These are phyloP conservation scores for Elsinoe australis DNA, from an alignment of 2,329 filamentous ascomycete genomes.

Conservation along the genomic window DNA sequence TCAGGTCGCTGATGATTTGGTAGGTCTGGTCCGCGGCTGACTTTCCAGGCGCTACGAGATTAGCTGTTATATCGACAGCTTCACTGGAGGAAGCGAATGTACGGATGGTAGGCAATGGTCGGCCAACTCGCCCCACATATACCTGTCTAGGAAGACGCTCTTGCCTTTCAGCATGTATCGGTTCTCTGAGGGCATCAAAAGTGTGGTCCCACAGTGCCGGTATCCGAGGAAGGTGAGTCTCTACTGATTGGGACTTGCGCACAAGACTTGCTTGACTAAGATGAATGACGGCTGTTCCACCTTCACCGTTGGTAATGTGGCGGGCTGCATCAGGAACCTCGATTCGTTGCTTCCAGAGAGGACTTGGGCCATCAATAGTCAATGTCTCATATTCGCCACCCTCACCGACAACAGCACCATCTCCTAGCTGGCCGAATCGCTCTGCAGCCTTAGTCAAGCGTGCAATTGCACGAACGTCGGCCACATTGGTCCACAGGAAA, in stretches of 20 bases:
- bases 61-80: neutral
- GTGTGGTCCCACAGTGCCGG: slow-evolving; percentile 60
- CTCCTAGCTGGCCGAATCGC: slow-evolving; percentile 57
- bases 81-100: neutral
- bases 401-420: slow-evolving; percentile 75
- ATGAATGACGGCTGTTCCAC: slow-evolving; percentile 67
- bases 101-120: no score
- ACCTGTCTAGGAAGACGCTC: no score
- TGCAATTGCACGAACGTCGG: slow-evolving; percentile 43
- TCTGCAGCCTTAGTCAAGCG: slow-evolving; percentile 49
- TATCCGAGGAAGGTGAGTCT: slow-evolving; percentile 39
- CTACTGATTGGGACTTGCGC: slow-evolving; percentile 30
- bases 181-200: slow-evolving; percentile 43
- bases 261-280: slow-evolving; percentile 52
- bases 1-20: slow-evolving; percentile 34
- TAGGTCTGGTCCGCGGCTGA: slow-evolving; percentile 36
- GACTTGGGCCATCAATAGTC: slow-evolving; percentile 67
- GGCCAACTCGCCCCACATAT: no score
- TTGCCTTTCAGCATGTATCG: slow-evolving; percentile 5
- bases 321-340: slow-evolving; percentile 49
- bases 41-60: slow-evolving; percentile 28
- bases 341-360: slow-evolving; percentile 66
- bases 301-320: slow-evolving; percentile 56
- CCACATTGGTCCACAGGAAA: slow-evolving; percentile 75
- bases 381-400: slow-evolving; percentile 95